Percentiles rank a stretch among this genome's conserved stretches.
phyloP scores from a whole-genome alignment of 768 basidiomycete species.

The Dendrothele bispora region DNA sequence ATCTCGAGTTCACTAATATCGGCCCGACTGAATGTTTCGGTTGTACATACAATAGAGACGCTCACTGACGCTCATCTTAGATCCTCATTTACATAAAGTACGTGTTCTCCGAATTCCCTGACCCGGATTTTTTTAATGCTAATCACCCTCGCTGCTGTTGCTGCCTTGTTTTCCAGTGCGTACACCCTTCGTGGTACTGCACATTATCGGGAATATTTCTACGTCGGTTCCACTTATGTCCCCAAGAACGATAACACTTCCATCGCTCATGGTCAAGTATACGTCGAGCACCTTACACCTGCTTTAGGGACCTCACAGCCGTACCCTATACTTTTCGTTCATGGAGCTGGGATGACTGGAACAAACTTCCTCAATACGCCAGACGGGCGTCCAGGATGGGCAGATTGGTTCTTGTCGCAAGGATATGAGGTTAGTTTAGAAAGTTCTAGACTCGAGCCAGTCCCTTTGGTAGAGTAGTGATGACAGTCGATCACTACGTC shows the following conservation, averaged over 20 bases:
- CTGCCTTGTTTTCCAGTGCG: too few species aligned
- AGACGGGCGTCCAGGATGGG: slow-evolving; percentile 32
- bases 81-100: too few species aligned
- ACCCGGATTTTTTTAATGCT: too few species aligned
- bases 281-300: slow-evolving; percentile 30
- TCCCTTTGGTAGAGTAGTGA: too few species aligned
- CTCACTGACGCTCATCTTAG: too few species aligned
- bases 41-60: too few species aligned
- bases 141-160: too few species aligned
- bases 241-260: slow-evolving; percentile 15
- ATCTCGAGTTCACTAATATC: too few species aligned
- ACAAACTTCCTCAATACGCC: slow-evolving; percentile 30
- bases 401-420: slow-evolving; percentile 30
- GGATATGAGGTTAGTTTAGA: slow-evolving; percentile 30
- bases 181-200: slow-evolving; percentile 12
- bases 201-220: slow-evolving; percentile 30
- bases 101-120: too few species aligned
- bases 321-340: slow-evolving; percentile 26
- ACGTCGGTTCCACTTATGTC: slow-evolving; percentile 26
- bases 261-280: slow-evolving; percentile 30
- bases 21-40: too few species aligned
- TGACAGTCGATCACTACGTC: too few species aligned
- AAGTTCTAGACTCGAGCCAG: too few species aligned
- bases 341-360: slow-evolving; percentile 33
- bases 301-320: slow-evolving; percentile 13